These are phyloP conservation scores for Handroanthus guayacan DNA, from an alignment of 257 asterid species.

Conservation along the genomic window DNA sequence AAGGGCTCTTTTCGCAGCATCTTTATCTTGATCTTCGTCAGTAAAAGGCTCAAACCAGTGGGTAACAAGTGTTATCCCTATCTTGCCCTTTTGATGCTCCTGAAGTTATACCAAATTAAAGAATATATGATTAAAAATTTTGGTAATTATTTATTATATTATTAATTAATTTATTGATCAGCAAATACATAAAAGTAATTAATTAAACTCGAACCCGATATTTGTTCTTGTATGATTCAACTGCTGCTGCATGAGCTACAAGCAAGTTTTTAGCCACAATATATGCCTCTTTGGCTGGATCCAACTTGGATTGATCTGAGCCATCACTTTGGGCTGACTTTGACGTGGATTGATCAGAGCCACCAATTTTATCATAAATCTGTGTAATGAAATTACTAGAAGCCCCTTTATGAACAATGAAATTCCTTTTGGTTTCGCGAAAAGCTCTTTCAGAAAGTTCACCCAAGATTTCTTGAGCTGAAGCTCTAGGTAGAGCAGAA, in stretches of 20 bases:
- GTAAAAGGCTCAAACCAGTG: conserved; percentile 43
- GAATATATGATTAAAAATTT: no score
- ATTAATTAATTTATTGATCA: no score
- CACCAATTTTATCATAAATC: no score
- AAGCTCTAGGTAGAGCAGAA: no score
- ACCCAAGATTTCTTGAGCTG: no score
- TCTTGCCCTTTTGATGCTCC: neutral
- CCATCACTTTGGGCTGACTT: neutral
- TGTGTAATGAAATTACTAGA: no score
- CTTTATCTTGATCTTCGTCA: neutral
- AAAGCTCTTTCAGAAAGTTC: no score
- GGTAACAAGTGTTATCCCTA: conserved; percentile 41
- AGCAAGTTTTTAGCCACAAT: conserved; percentile 34
- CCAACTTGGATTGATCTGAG: neutral
- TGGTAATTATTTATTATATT: neutral
- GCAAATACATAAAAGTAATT: no score
- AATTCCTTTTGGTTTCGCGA: no score
- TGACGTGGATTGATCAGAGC: neutral
- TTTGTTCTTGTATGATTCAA: neutral
- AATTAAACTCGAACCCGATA: neutral
- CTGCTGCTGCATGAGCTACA: conserved; percentile 4
- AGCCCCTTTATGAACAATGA: no score
- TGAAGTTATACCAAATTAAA: neutral
- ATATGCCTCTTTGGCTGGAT: conserved; percentile 35
- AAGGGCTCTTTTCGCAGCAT: conserved; percentile 20